Conservation (phyloP, 805 yeast species). For the Blastobotrys terrestris region DNA sequence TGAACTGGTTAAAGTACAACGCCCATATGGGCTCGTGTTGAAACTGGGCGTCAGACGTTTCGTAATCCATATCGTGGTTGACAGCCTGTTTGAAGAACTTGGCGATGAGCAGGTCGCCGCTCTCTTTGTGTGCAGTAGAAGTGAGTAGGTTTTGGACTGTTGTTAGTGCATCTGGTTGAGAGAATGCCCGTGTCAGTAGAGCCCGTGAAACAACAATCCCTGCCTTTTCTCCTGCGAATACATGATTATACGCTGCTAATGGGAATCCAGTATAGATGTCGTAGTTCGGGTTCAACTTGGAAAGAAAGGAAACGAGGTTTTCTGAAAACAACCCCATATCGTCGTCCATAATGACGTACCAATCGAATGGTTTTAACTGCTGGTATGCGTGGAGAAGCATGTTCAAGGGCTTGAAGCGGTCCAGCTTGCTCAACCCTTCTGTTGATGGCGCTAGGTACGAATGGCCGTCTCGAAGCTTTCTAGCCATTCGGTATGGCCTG, state of each 20-base stretch:
- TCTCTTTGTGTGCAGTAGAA: conserved; percentile 26
- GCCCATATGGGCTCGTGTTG: conserved; percentile 28
- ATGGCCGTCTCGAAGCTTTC: conserved; percentile 5
- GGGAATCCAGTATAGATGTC: conserved; percentile 28
- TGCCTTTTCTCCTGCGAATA: conserved; percentile 35
- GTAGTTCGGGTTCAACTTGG: conserved; percentile 20
- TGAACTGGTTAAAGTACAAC: conserved; percentile 12
- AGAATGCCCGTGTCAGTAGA: conserved; percentile 25
- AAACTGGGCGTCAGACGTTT: conserved; percentile 16
- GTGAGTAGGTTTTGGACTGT: conserved; percentile 9
- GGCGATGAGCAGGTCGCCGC: conserved; percentile 32
- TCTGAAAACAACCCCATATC: conserved; percentile 27
- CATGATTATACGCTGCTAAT: conserved; percentile 19
- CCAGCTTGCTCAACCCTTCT: conserved; percentile 28
- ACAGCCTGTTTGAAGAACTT: conserved; percentile 19
- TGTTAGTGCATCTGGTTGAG: conserved; percentile 10
- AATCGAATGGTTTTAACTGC: conserved; percentile 23
- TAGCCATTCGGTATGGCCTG: conserved; percentile 5
- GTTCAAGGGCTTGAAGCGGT: conserved; percentile 32
- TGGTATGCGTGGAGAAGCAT: conserved; percentile 30
- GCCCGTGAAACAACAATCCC: conserved; percentile 30
- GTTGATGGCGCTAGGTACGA: neutral
- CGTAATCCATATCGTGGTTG: conserved; percentile 9
- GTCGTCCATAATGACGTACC: conserved; percentile 34
- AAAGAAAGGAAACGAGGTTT: conserved; percentile 18